Evolutionary conservation across 768 basidiomycete species (phyloP), one percentile per base, ranked within the genome.

Genomic region (Stropharia rugosoannulata): DNA sequence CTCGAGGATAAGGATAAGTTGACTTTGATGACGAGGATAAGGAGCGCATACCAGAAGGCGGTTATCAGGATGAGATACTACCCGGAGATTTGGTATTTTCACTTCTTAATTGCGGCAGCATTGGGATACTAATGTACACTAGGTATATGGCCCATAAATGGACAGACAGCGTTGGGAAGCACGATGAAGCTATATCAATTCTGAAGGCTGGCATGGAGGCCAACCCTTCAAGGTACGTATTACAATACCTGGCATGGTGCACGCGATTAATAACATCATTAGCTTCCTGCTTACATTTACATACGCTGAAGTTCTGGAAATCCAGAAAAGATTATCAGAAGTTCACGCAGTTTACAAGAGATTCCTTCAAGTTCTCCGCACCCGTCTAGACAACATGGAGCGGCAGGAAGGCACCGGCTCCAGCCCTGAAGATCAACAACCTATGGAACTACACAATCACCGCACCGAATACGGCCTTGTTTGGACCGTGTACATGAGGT

Each of bases 101-200:
- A 19, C 18, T 41, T n/a, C n/a, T n/a, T n/a, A n/a, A n/a, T n/a
- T n/a, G n/a, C n/a, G n/a, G n/a, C n/a, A n/a, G n/a, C n/a, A n/a
- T n/a, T n/a, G n/a, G n/a, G n/a, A n/a, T n/a, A n/a, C n/a, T n/a
- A n/a, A n/a, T n/a, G n/a, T 45, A 45, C 16, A 6, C 60, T 42
- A 96, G 93, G 91, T 95, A 89, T 68, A 91, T 95, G 85, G 91
- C 93, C 3, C 93, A 89, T 62, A 82, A 79, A 18, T 96, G 91
- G 85, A 87, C 86, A 15, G 75, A 78, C 52, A 82, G 80, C 47
- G 75, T 88, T 39, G 89, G 87, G 56, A 90, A 88, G 70, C 70
- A 77, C 8, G 94, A 98, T 11, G 95, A 98, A 55, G 93, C 92
- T 0, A 62, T 87, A 22, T 77, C 80, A n/a, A 83, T 91, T 35